These are phyloP conservation scores for Cryphonectria japonica DNA, from an alignment of 2,329 filamentous ascomycete genomes.

Conservation along the genomic window DNA sequence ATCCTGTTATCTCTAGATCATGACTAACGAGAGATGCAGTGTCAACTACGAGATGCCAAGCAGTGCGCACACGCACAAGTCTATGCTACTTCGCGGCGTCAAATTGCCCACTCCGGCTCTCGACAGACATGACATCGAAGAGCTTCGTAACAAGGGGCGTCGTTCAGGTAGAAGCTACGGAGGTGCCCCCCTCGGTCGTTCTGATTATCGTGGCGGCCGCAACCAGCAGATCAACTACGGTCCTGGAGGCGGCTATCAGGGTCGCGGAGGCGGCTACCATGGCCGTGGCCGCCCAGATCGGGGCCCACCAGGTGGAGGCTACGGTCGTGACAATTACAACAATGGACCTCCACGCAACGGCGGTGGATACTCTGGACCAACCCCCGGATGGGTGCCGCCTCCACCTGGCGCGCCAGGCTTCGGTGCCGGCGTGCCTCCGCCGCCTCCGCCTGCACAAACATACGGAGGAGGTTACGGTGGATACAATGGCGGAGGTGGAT, in stretches of 20 bases:
- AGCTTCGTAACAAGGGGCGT: constrained; percentile 67
- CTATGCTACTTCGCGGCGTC: constrained; percentile 87
- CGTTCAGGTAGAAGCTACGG: constrained; percentile 71
- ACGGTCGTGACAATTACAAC: constrained; percentile 31
- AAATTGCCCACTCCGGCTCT: constrained; percentile 73
- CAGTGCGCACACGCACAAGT: constrained; percentile 78
- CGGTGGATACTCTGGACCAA: constrained; percentile 34
- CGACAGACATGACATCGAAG: constrained; percentile 74
- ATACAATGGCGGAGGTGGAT: constrained; percentile 20
- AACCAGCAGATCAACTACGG: constrained; percentile 59
- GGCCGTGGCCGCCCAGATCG: constrained; percentile 26
- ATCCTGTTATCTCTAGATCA: background rate
- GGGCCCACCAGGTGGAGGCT: constrained; percentile 23
- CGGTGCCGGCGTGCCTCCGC: constrained; percentile 48
- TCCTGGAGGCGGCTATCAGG: constrained; percentile 33
- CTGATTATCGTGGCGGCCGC: constrained; percentile 47
- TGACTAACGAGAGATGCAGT: constrained; percentile 51
- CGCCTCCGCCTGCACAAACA: constrained; percentile 45
- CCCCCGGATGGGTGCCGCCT: constrained; percentile 47
- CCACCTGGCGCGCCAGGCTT: constrained; percentile 50
- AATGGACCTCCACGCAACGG: constrained; percentile 22
- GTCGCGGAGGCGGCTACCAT: constrained; percentile 24
- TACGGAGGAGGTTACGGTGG: constrained; percentile 29
- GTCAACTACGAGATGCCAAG: constrained; percentile 85
- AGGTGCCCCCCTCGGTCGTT: constrained; percentile 60